A percentile compares a stretch with the other conserved stretches of the same genome.
Evolutionary conservation across 257 asterid genomes (phyloP).

Genomic region (Fraxinus quadrangulata): DNA sequence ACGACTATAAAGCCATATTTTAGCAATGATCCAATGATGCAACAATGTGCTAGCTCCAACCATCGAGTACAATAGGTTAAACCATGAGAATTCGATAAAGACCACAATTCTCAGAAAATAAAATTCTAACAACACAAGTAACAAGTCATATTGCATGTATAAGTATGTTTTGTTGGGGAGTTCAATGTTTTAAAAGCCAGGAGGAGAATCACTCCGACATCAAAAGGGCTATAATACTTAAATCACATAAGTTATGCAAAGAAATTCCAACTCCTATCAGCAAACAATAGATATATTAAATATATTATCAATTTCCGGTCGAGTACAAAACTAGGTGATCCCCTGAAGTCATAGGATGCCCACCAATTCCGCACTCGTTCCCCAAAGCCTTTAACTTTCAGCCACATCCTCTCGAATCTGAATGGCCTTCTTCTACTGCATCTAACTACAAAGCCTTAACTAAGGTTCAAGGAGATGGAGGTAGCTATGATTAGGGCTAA

Average conservation of each 20-base stretch:
- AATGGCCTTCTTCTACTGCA: no score
- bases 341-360: no score
- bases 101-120: background rate
- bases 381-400: no score
- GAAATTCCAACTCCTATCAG: constrained; percentile 2
- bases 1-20: background rate
- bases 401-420: no score
- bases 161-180: background rate
- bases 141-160: background rate
- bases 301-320: no score
- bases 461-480: no score
- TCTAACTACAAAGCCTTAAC: no score
- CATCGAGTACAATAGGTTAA: background rate
- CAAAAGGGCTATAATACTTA: background rate
- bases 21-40: background rate
- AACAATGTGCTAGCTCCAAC: background rate
- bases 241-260: background rate
- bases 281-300: background rate
- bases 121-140: background rate
- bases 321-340: no score
- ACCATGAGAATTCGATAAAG: background rate
- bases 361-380: no score
- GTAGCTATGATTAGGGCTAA: no score
- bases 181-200: background rate
- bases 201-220: background rate